Conservation (phyloP, 2,329 filamentous ascomycete genomes). For the Cercospora citrullina region DNA sequence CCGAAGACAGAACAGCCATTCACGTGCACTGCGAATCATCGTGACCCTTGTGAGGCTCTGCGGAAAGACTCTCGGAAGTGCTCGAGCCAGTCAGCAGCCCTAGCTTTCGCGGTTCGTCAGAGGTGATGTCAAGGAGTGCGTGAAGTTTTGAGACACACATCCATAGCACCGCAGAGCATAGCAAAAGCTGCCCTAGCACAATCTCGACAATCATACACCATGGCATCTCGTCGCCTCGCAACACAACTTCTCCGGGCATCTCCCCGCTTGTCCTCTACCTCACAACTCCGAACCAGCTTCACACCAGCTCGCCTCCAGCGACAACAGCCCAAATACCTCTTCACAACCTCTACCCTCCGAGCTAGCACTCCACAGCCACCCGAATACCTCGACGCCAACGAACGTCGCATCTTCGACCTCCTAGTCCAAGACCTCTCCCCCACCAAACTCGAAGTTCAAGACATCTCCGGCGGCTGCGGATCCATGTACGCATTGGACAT, state of each 20-base stretch:
- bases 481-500: conserved; percentile 87
- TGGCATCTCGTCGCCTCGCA: conserved; percentile 17
- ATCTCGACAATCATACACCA: background rate
- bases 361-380: conserved; percentile 37
- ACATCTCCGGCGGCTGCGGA: conserved; percentile 80
- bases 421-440: conserved; percentile 47
- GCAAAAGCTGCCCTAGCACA: background rate
- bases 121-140: conserved; percentile 15
- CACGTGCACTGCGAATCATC: background rate
- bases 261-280: background rate
- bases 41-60: conserved; percentile 19
- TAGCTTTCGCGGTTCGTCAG: conserved; percentile 2
- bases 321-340: background rate
- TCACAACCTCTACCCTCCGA: background rate
- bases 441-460: conserved; percentile 60
- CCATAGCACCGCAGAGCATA: background rate
- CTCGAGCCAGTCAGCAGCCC: background rate
- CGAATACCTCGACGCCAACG: conserved; percentile 49
- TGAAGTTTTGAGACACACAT: conserved; percentile 1
- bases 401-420: conserved; percentile 51
- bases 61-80: conserved; percentile 7
- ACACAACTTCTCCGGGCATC: background rate
- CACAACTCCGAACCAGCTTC: background rate
- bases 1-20: background rate
- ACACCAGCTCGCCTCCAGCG: background rate